phyloP scores from a whole-genome alignment of 1,284 basidiomycete genomes.

The Trametes versicolor region DNA sequence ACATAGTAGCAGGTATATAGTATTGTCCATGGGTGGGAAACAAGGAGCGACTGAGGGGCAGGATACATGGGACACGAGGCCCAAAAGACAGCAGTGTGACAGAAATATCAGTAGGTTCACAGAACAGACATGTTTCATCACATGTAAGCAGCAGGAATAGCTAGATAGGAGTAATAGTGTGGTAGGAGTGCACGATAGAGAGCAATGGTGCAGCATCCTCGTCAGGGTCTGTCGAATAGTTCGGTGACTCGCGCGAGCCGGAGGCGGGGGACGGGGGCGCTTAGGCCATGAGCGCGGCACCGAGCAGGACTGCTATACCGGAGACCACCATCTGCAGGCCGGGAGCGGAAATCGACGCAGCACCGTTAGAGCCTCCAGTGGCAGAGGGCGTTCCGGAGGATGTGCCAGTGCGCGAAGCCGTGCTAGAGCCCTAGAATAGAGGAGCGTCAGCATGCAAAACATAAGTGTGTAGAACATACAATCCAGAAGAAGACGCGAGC shows the following conservation, averaged over 20 bases:
- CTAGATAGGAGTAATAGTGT: background rate
- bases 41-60: background rate
- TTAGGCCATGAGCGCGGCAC: slow-evolving; percentile 26
- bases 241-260: background rate
- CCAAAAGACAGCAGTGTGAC: background rate
- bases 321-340: slow-evolving; percentile 23
- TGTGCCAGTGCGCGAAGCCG: slow-evolving; percentile 16
- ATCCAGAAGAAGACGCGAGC: background rate
- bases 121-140: background rate
- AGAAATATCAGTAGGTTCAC: background rate
- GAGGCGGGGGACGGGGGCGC: background rate
- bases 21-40: slow-evolving; percentile 4
- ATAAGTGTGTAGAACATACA: background rate
- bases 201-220: background rate
- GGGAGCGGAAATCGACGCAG: slow-evolving; percentile 14
- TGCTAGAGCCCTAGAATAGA: slow-evolving; percentile 1
- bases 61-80: background rate
- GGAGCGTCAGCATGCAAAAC: slow-evolving; percentile 3
- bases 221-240: background rate
- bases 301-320: slow-evolving; percentile 27
- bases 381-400: slow-evolving; percentile 18
- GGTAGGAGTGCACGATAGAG: background rate
- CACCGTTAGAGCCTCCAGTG: slow-evolving; percentile 34
- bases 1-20: background rate
- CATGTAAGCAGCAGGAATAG: background rate